Evolutionary conservation across 1,284 basidiomycete species (phyloP).

Genomic region (Moesziomyces parantarcticus): DNA sequence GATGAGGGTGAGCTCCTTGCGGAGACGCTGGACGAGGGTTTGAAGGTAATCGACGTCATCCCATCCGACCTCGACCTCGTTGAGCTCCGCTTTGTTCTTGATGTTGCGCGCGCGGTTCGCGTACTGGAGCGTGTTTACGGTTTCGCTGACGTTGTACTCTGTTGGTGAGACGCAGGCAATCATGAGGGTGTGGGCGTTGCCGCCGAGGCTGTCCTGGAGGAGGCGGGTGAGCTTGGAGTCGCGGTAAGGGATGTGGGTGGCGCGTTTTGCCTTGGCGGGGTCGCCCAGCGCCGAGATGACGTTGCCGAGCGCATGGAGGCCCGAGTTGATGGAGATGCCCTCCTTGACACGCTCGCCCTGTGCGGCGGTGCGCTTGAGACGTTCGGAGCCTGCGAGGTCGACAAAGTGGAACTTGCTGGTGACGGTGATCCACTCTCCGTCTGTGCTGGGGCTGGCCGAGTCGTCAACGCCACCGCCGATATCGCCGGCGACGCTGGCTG

Average conservation of each 20-base stretch:
- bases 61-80: constrained; percentile 97
- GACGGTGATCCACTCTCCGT: constrained; percentile 77
- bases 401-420: constrained; percentile 99
- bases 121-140: constrained; percentile 96
- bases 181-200: constrained; percentile 98
- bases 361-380: constrained; percentile 70
- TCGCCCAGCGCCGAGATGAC: constrained; percentile 99
- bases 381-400: constrained; percentile 94
- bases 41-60: constrained; percentile 97
- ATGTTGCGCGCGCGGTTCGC: constrained; percentile 97
- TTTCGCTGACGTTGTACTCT: constrained; percentile 94
- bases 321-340: constrained; percentile 86
- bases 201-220: constrained; percentile 97
- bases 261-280: constrained; percentile 74
- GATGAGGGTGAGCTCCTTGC: constrained; percentile 83
- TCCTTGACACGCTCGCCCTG: constrained; percentile 95
- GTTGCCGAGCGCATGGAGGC: constrained; percentile 93
- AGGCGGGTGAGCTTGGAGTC: constrained; percentile 94
- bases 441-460: constrained; percentile 12
- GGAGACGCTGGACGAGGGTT: constrained; percentile 71
- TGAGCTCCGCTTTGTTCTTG: constrained; percentile 91
- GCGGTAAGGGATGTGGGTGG: constrained; percentile 88
- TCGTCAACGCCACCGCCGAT: constrained; percentile 26
- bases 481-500: constrained; percentile 39
- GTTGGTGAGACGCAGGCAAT: constrained; percentile 96